Evolutionary conservation across 352 stramenopile species (phyloP).

Genomic region (Phytophthora fragariaefolia): DNA sequence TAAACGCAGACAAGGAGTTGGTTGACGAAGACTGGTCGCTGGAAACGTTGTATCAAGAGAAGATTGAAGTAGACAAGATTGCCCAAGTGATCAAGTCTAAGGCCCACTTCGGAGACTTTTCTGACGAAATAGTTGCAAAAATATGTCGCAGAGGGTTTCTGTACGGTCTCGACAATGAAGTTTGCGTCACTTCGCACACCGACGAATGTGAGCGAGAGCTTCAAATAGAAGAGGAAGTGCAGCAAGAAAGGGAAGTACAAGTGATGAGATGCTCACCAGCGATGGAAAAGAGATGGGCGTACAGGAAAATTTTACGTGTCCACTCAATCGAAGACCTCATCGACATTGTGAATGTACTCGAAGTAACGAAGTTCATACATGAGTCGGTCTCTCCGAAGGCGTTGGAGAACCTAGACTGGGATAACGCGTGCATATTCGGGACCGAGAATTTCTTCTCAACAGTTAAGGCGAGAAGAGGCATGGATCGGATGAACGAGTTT

Average conservation of each 20-base stretch:
- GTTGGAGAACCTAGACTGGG: constrained; percentile 39
- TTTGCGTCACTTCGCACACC: constrained; percentile 47
- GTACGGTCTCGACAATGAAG: constrained; percentile 49
- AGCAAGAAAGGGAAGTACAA: constrained; percentile 41
- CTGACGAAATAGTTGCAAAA: constrained; percentile 13
- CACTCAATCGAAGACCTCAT: constrained; percentile 23
- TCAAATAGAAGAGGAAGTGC: constrained; percentile 56
- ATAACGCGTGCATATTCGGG: constrained; percentile 32
- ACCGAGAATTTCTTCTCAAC: constrained; percentile 61
- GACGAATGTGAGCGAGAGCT: constrained; percentile 68
- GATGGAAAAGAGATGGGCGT: constrained; percentile 27
- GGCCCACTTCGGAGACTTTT: constrained; percentile 4
- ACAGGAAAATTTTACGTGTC: constrained; percentile 19
- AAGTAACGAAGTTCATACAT: constrained; percentile 15
- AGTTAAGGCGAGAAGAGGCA: background rate
- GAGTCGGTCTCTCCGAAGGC: constrained; percentile 14
- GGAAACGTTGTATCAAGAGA: constrained; percentile 41
- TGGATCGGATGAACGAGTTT: constrained; percentile 26
- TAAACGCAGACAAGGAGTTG: constrained; percentile 32
- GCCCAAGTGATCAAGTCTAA: constrained; percentile 43
- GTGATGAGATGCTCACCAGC: constrained; percentile 7
- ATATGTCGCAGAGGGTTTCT: constrained; percentile 19
- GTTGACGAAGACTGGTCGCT: constrained; percentile 61
- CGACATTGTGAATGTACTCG: background rate
- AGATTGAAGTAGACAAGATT: constrained; percentile 38